These are phyloP conservation scores for Ascochyta viciae-villosae DNA, from an alignment of 2,329 filamentous ascomycete genomes.

Conservation along the genomic window DNA sequence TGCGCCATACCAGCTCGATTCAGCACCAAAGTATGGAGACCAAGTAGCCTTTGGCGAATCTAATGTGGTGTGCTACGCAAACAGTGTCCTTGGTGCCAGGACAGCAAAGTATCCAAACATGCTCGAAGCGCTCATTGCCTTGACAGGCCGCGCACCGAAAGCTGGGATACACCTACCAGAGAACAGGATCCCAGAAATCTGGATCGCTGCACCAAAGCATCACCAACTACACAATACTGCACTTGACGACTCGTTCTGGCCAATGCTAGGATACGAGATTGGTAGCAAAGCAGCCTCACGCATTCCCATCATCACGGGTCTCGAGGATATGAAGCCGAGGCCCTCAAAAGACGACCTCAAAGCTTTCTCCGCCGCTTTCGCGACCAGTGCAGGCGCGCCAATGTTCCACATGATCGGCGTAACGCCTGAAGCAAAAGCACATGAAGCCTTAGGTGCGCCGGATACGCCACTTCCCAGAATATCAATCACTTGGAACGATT, in stretches of 20 bases:
- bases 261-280: conserved; percentile 50
- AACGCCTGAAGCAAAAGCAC: conserved; percentile 47
- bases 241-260: conserved; percentile 49
- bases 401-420: conserved; percentile 56
- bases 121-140: conserved; percentile 53
- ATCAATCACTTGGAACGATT: background rate
- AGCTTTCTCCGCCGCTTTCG: conserved; percentile 56
- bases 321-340: conserved; percentile 29
- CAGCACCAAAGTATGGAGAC: conserved; percentile 46
- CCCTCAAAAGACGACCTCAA: conserved; percentile 47
- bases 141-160: conserved; percentile 51
- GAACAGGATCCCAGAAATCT: conserved; percentile 23
- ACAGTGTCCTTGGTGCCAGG: conserved; percentile 55
- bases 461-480: background rate
- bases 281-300: conserved; percentile 38
- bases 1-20: conserved; percentile 53
- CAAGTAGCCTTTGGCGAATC: conserved; percentile 56
- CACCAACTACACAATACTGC: background rate
- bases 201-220: background rate
- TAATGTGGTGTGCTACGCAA: conserved; percentile 56
- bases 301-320: conserved; percentile 49
- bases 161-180: conserved; percentile 38
- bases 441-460: background rate
- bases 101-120: conserved; percentile 58
- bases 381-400: conserved; percentile 51